These are phyloP conservation scores for Pseudomassariella vexata DNA, from an alignment of 2,329 filamentous ascomycete species.

Conservation along the genomic window DNA sequence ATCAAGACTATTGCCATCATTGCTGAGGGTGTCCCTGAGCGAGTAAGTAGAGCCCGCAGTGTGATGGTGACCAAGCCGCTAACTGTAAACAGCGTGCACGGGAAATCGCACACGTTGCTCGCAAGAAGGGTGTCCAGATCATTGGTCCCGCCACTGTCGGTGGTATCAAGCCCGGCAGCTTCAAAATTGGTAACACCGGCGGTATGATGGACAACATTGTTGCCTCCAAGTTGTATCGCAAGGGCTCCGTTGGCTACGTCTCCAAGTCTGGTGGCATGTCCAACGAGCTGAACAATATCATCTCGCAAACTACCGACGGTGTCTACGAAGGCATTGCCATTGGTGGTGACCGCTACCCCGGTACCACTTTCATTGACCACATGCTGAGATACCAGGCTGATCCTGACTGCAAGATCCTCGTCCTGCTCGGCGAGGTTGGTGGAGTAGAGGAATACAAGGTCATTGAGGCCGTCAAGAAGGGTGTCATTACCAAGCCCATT, in stretches of 20 bases:
- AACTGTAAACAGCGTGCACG: conserved; percentile 66
- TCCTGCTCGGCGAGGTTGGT: conserved; percentile 96
- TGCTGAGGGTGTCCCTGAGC: conserved; percentile 96
- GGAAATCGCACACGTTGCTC: conserved; percentile 92
- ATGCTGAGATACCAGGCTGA: conserved; percentile 94
- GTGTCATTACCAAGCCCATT: conserved; percentile 94
- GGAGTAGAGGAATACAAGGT: conserved; percentile 99
- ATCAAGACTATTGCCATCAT: conserved; percentile 99
- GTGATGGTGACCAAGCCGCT: conserved; percentile 18
- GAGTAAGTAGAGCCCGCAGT: conserved; percentile 57
- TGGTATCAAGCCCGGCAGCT: conserved; percentile 98
- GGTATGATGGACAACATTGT: conserved; percentile 99
- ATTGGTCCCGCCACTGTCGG: conserved; percentile 97
- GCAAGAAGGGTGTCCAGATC: conserved; percentile 99
- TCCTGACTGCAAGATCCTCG: conserved; percentile 93
- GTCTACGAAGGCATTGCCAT: conserved; percentile 99
- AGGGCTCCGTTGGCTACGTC: conserved; percentile 97
- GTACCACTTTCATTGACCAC: conserved; percentile 99
- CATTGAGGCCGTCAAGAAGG: conserved; percentile 93
- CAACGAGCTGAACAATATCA: conserved; percentile 99
- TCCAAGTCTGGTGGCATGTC: conserved; percentile 99
- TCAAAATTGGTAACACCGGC: conserved; percentile 99
- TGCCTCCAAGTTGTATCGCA: conserved; percentile 98
- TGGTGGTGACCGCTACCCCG: conserved; percentile 97
- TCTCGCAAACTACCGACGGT: conserved; percentile 92